A percentile compares a stretch with the other conserved stretches of the same genome.
Conservation (phyloP, 148 eudicot genomes). For the Arbutus unedo region DNA sequence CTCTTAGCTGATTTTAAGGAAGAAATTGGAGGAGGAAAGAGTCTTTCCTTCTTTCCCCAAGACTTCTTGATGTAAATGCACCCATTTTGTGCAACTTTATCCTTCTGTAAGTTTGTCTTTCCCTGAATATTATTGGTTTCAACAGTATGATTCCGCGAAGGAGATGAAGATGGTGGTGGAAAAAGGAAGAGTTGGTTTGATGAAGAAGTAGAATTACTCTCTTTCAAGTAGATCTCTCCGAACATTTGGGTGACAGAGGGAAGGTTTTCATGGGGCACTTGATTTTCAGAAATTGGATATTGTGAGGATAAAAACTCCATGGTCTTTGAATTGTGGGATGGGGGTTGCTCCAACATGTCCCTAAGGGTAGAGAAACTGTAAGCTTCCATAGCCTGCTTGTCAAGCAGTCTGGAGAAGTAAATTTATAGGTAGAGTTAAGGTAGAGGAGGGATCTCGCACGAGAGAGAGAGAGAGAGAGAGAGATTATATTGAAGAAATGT, state of each 20-base stretch:
- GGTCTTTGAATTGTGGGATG: not conserved
- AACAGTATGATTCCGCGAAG: not conserved
- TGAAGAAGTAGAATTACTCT: not conserved
- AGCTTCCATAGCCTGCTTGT: conserved; percentile 2
- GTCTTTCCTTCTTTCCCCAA: not conserved
- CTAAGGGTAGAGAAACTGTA: conserved; percentile 11
- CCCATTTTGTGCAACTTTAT: not conserved
- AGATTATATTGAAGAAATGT: too few relatives aligned
- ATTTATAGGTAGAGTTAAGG: not conserved
- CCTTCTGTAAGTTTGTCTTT: not conserved
- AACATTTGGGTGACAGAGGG: conserved; percentile 7
- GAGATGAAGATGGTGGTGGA: not conserved
- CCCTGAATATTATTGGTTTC: not conserved
- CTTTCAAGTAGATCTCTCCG: conserved; percentile 9
- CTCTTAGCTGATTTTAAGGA: not conserved
- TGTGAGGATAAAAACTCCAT: not conserved
- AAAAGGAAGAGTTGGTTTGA: not conserved
- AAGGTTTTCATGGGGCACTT: not conserved
- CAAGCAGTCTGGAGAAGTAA: not conserved
- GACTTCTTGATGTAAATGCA: conserved; percentile 11
- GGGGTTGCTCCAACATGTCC: not conserved
- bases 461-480: not conserved
- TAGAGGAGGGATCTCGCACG: too few relatives aligned
- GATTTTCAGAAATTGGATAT: not conserved
- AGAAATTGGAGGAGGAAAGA: conserved; percentile 13